These are phyloP conservation scores for Boletus sp. DNA, from an alignment of 768 basidiomycete species.

Conservation along the genomic window DNA sequence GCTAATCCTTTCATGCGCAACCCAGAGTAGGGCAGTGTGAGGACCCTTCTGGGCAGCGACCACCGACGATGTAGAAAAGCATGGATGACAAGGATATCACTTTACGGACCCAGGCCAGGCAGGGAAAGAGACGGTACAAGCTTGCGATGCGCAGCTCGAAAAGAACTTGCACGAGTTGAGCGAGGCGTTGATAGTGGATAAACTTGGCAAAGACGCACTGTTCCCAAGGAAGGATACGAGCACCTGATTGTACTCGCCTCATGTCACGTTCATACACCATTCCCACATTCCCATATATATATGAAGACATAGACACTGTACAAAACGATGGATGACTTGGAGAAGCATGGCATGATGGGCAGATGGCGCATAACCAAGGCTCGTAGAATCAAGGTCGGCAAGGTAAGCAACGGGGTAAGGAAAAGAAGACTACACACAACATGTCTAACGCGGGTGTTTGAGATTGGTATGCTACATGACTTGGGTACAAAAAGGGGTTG, in stretches of 20 bases:
- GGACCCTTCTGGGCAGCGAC: constrained; percentile 30
- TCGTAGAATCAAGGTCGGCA: not conserved
- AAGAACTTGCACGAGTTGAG: constrained; percentile 32
- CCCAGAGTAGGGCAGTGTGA: constrained; percentile 25
- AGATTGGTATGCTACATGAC: constrained; percentile 26
- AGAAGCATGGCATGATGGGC: not conserved
- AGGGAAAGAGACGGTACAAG: constrained; percentile 22
- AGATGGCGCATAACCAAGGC: not conserved
- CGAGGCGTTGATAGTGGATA: constrained; percentile 27
- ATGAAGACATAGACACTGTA: not conserved
- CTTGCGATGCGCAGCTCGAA: constrained; percentile 26
- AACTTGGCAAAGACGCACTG: constrained; percentile 13
- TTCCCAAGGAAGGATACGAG: constrained; percentile 17
- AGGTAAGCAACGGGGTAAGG: not conserved
- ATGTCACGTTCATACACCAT: not conserved
- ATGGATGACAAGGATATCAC: constrained; percentile 27
- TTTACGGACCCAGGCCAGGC: constrained; percentile 12
- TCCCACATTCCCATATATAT: not conserved
- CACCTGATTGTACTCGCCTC: not conserved
- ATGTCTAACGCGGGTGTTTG: not conserved
- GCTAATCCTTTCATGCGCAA: constrained; percentile 29
- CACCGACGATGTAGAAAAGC: not conserved
- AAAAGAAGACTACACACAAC: constrained; percentile 16
- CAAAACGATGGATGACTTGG: not conserved
- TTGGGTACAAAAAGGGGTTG: constrained; percentile 9